Evolutionary conservation across 2,329 filamentous ascomycete species (phyloP).

Genomic region (Cordyceps farinosa): DNA sequence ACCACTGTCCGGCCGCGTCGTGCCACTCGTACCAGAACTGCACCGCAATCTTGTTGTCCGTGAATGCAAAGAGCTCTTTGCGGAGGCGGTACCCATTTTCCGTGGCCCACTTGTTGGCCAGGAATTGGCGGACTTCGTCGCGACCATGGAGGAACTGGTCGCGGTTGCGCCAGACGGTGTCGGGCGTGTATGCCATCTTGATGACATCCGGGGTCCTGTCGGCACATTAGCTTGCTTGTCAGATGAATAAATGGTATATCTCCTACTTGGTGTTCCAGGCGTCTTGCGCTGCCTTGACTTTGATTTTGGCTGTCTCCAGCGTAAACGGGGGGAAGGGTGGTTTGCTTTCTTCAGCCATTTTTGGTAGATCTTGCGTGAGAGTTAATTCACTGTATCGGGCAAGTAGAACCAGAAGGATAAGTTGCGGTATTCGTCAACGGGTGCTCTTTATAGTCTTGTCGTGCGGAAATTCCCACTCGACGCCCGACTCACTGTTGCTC

Average conservation of each 20-base stretch:
- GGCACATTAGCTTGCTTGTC: not conserved
- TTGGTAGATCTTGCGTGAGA: too few relatives aligned
- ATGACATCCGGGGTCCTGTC: slow-evolving; percentile 54
- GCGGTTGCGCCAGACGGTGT: slow-evolving; percentile 79
- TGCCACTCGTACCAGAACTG: slow-evolving; percentile 89
- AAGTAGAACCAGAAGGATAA: not conserved
- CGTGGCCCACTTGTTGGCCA: slow-evolving; percentile 69
- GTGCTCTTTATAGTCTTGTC: not conserved
- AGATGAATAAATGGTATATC: slow-evolving; percentile 17
- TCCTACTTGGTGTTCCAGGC: slow-evolving; percentile 72
- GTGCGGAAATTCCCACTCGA: not conserved
- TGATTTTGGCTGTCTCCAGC: slow-evolving; percentile 63
- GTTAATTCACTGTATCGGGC: too few relatives aligned
- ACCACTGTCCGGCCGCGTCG: slow-evolving; percentile 71
- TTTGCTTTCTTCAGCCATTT: slow-evolving; percentile 10
- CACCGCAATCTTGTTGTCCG: slow-evolving; percentile 72
- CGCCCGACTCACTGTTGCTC: not conserved
- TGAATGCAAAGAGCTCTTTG: slow-evolving; percentile 81
- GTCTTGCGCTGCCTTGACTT: slow-evolving; percentile 81
- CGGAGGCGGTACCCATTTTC: slow-evolving; percentile 71
- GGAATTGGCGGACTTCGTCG: slow-evolving; percentile 62
- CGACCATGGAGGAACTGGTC: slow-evolving; percentile 65
- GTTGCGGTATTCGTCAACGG: not conserved
- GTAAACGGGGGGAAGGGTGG: slow-evolving; percentile 68
- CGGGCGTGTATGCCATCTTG: slow-evolving; percentile 69